Percentiles rank a stretch among this genome's conserved stretches.
Conservation (phyloP, 1,284 basidiomycete species). For the Cerrena zonata region DNA sequence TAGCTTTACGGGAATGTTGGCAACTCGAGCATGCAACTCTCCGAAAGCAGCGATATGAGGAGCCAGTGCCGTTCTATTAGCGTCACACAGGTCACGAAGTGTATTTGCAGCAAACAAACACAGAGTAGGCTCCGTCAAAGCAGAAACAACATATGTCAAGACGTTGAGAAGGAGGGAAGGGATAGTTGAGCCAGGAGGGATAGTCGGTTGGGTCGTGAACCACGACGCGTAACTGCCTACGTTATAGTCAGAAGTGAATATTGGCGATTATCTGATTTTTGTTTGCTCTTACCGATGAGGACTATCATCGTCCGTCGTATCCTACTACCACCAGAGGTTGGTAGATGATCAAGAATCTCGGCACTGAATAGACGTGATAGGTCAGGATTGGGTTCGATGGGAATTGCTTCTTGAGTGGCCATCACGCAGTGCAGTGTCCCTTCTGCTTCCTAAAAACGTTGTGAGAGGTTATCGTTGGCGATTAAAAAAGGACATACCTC, state of each 20-base stretch:
- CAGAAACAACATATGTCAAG: conserved; percentile 68
- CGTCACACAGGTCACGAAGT: conserved; percentile 79
- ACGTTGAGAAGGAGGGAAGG: conserved; percentile 50
- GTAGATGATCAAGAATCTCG: conserved; percentile 61
- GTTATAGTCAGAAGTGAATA: not conserved
- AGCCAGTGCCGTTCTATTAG: conserved; percentile 74
- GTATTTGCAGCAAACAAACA: conserved; percentile 75
- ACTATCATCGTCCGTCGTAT: conserved; percentile 68
- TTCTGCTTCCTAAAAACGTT: conserved; percentile 63
- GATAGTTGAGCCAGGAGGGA: conserved; percentile 27
- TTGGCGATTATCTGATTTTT: not conserved
- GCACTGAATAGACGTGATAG: conserved; percentile 67
- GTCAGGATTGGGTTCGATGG: conserved; percentile 61
- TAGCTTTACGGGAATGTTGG: conserved; percentile 61
- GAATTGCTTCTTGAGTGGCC: conserved; percentile 81
- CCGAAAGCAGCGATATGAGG: conserved; percentile 80
- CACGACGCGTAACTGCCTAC: conserved; percentile 80
- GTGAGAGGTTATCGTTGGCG: not conserved
- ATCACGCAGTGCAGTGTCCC: conserved; percentile 79
- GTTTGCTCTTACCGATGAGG: conserved; percentile 57
- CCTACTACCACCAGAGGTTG: conserved; percentile 57
- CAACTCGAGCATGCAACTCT: conserved; percentile 71
- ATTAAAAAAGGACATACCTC: conserved; percentile 46
- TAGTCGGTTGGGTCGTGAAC: conserved; percentile 59
- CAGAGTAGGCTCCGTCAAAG: conserved; percentile 57